Evolutionary conservation across 148 eudicot genomes (phyloP).

Genomic region (Gaultheria prostrata): DNA sequence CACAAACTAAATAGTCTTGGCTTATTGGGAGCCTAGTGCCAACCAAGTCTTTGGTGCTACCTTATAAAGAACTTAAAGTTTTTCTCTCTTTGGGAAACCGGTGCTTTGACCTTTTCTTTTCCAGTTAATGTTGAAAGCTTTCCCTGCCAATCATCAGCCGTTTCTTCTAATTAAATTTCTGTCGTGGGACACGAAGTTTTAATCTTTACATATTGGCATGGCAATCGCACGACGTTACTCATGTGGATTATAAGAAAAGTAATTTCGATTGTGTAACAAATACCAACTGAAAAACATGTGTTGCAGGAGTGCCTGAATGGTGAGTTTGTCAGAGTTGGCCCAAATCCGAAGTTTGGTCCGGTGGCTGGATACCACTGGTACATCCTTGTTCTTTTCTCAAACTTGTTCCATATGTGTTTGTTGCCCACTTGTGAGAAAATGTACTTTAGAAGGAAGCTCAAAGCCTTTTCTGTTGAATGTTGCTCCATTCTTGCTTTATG

Average conservation of each 20-base stretch:
- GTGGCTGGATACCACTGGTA: constrained; percentile 98
- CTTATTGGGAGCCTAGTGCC: no score
- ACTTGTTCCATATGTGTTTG: not conserved
- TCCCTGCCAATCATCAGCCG: not conserved
- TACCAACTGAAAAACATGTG: not conserved
- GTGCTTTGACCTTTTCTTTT: no score
- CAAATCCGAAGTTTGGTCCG: constrained; percentile 84
- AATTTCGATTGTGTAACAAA: no score
- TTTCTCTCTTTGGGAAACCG: no score
- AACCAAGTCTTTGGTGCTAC: no score
- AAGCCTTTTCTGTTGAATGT: not conserved
- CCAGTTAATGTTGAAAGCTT: not conserved
- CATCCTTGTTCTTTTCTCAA: not conserved
- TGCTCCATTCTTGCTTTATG: not conserved
- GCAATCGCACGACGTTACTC: no score
- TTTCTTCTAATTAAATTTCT: not conserved
- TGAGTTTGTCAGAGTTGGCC: constrained; percentile 95
- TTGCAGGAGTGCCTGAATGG: constrained; percentile 92
- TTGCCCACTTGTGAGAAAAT: not conserved
- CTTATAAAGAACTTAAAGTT: no score
- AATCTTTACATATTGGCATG: no score
- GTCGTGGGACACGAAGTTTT: not conserved
- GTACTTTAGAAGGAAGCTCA: not conserved
- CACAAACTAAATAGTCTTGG: no score
- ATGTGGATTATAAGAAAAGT: no score